Percentiles rank a stretch among this genome's conserved stretches.
Conservation (phyloP, 257 asterid genomes). For the Nicotiana attenuata region DNA sequence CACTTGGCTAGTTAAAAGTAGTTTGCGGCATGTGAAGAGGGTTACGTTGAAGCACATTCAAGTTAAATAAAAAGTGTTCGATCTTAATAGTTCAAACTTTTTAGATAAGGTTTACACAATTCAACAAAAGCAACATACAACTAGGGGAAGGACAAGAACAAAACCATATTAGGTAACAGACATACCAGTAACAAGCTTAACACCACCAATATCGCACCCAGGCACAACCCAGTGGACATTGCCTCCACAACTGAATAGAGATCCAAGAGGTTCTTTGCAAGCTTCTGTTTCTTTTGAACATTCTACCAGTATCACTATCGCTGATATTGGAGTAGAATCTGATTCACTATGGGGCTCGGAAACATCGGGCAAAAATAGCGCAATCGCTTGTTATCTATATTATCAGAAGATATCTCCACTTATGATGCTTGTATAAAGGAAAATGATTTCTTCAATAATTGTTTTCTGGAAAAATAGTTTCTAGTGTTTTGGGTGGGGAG, state of each 20-base stretch:
- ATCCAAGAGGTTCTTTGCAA: conserved; percentile 54
- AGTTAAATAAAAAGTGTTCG: neutral
- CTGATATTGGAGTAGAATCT: conserved; percentile 59
- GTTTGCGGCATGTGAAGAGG: neutral
- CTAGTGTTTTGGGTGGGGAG: neutral
- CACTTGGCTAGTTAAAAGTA: neutral
- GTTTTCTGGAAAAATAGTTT: neutral
- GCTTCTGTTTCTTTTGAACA: neutral
- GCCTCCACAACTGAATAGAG: conserved; percentile 92
- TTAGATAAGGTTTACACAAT: neutral
- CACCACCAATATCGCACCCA: conserved; percentile 69
- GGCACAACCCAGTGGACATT: conserved; percentile 84
- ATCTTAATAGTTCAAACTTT: neutral
- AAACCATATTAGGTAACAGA: neutral
- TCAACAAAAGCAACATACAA: neutral
- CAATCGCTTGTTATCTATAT: neutral
- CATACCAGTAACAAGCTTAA: conserved; percentile 71
- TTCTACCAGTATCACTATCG: conserved; percentile 32
- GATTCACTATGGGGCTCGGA: conserved; percentile 30
- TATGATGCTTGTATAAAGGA: neutral
- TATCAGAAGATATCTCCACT: neutral
- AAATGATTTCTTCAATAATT: neutral
- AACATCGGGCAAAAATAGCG: conserved; percentile 28
- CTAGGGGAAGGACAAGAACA: neutral
- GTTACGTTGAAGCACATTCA: neutral